Conservation (phyloP, 2,329 filamentous ascomycete genomes). For the Calonectria hawksworthii region DNA sequence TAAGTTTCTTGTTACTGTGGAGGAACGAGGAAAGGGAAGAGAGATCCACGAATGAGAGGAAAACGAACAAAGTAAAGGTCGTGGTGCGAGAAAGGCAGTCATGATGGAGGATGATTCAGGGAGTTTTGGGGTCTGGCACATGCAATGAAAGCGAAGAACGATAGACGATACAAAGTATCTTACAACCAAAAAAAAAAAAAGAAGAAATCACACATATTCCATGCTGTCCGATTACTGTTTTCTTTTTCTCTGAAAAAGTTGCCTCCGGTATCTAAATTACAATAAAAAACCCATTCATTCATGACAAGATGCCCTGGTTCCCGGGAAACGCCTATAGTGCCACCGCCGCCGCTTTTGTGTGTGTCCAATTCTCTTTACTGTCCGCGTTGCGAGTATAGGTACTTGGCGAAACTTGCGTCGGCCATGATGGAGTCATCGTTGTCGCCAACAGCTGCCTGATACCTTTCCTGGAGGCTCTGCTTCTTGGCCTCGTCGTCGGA, state of each 20-base stretch:
- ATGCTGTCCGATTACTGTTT: slow-evolving; percentile 26
- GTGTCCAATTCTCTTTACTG: slow-evolving; percentile 10
- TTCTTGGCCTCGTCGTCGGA: slow-evolving; percentile 72
- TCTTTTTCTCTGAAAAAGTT: slow-evolving; percentile 35
- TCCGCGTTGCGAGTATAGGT: slow-evolving; percentile 62
- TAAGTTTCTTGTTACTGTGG: slow-evolving; percentile 54
- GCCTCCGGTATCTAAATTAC: slow-evolving; percentile 42
- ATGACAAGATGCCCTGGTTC: slow-evolving; percentile 27
- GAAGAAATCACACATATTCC: slow-evolving; percentile 6
- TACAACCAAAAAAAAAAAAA: not conserved
- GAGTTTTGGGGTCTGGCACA: slow-evolving; percentile 45
- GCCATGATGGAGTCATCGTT: slow-evolving; percentile 65
- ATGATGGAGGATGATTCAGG: slow-evolving; percentile 17
- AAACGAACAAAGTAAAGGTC: not conserved
- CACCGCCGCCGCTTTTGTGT: slow-evolving; percentile 15
- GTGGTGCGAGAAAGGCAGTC: not conserved
- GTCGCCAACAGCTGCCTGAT: slow-evolving; percentile 79
- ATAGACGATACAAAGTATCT: slow-evolving; percentile 31
- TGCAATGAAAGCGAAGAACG: slow-evolving; percentile 25
- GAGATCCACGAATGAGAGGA: not conserved
- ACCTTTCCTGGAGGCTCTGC: slow-evolving; percentile 80
- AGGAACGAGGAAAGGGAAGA: too few species aligned
- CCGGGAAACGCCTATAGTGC: slow-evolving; percentile 41
- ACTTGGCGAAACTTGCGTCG: slow-evolving; percentile 75
- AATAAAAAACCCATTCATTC: slow-evolving; percentile 31